Base-by-base conservation (phyloP, 768 basidiomycete species). In the Mycena albidolilacea region DNA sequence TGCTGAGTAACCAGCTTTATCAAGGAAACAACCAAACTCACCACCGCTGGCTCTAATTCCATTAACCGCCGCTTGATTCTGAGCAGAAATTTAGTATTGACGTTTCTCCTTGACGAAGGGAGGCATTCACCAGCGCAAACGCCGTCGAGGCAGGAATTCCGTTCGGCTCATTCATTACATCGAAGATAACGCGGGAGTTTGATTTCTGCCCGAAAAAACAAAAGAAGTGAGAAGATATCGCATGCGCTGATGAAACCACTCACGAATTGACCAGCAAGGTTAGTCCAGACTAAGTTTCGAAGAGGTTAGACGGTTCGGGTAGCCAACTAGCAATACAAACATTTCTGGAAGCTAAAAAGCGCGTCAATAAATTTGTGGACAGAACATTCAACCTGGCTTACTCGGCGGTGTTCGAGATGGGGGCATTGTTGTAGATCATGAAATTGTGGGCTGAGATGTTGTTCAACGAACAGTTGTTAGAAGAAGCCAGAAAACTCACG, bases 21-120 rank as follows among this genome's bases (percentile, higher is more conserved):
- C 7, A 0, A 11, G 23, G 19, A 35, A 4, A 17, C 37, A 37
- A 10, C 21, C 5, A 30, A 41, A 35, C 68, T 66, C 23, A 70
- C 72, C 72, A 50, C 92, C 92, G 50, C 83, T 83, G 11, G 88
- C 80, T 76, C 92, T 86, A 75, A 93, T 90, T 72, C 89, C 90
- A 77, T 91, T 90, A 72, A 93, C 83, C 7, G 89, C 90, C 52
- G 89, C 89, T 87, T 93, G 92, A 80, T 87, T 87, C 90, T 86
- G 55, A 19, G 12, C 4, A n/a, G 57, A 21, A 23, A 50, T 79
- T 68, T 12, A 64, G 43, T 14, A 17, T 30, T 7, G 7, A 0
- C n/a, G 15, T 19, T 46, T 37, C 44, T 19, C 7, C 17, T 39
- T 19, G 35, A 12, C 21, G 41, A 60, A 8, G 43, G 41, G 57